A percentile compares a stretch with the other conserved stretches of the same genome.
These are phyloP conservation scores for Talaromyces thailandensis DNA, from an alignment of 495 filamentous ascomycete genomes.

Conservation along the genomic window DNA sequence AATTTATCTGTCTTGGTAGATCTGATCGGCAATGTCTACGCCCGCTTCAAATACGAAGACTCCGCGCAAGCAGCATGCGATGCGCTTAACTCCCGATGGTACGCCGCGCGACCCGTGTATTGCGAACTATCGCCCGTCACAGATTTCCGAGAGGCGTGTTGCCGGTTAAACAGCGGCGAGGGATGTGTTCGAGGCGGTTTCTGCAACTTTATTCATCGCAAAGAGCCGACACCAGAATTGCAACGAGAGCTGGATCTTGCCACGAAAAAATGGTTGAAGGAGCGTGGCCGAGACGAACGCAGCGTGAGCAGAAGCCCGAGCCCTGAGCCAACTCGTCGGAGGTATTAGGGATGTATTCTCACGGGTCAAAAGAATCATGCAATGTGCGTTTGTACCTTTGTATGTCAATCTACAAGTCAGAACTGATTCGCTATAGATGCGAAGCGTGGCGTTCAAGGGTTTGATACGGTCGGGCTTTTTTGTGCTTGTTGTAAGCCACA, in stretches of 20 bases:
- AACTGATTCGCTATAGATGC: background rate
- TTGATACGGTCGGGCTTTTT: background rate
- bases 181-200: constrained; percentile 94
- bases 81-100: constrained; percentile 89
- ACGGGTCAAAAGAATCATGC: background rate
- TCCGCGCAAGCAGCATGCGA: constrained; percentile 89
- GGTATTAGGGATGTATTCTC: constrained; percentile 36
- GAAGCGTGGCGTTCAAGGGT: constrained; percentile 5
- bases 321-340: constrained; percentile 64
- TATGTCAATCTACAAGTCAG: background rate
- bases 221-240: constrained; percentile 81
- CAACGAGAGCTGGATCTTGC: constrained; percentile 78
- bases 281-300: constrained; percentile 73
- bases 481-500: background rate
- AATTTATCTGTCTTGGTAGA: constrained; percentile 36
- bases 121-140: constrained; percentile 95
- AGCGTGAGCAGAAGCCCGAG: constrained; percentile 68
- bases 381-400: background rate
- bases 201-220: constrained; percentile 98
- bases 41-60: constrained; percentile 99
- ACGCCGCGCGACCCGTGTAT: constrained; percentile 94
- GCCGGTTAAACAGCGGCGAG: constrained; percentile 86
- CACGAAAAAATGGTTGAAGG: constrained; percentile 94
- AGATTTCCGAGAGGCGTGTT: constrained; percentile 97
- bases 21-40: constrained; percentile 98